Base-by-base conservation (phyloP, 2,329 filamentous ascomycete genomes). In the Alternaria sp. region DNA sequence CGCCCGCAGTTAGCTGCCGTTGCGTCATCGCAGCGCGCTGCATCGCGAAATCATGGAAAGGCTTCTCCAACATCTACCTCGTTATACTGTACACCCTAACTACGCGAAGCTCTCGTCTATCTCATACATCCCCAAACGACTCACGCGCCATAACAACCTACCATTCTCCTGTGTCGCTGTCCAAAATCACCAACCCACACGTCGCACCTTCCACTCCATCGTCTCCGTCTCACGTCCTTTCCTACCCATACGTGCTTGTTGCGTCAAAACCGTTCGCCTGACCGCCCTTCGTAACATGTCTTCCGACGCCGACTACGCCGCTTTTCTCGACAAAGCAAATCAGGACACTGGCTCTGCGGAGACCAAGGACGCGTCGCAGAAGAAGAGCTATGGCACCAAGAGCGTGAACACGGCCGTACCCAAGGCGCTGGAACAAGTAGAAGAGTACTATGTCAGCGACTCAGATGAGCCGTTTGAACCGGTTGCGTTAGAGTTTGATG, bases 301-400 rank as follows among this genome's bases (percentile, higher is more conserved):
- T 8, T 90, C 89, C 57, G 93, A 97, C 84, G 89, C 91, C 65
- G 91, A 91, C 66, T 97, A 97, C 84, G 87, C 89, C 81, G 85
- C 90, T 63, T 97, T 97, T 77, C 85, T 97, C 61, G 87, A 96
- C 77, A 96, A 96, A 83, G 93, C 93, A 57, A 97, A 97, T 82
- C 84, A 89, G 73, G 90, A 93, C 76, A 81, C 80, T 6, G 72
- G 61, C 28, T 58, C 63, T 2, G 73, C 67, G 13, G 72, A 73
- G 49, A 66, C 75, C 17, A 68, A 76, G 57, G 58, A 63, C 36
- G 44, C 59, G 11, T 65, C 66, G 10, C 62, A 68, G 26, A 74
- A 77, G 65, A 68, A 69, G 45, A 61, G 63, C 50, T 73, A 77
- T 58, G 71, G 74, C 36, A 77, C 78, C 28, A 77, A 77, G 70